Evolutionary conservation across 306 rosid genomes (phyloP).

Genomic region (Astragalus glycyphyllos): DNA sequence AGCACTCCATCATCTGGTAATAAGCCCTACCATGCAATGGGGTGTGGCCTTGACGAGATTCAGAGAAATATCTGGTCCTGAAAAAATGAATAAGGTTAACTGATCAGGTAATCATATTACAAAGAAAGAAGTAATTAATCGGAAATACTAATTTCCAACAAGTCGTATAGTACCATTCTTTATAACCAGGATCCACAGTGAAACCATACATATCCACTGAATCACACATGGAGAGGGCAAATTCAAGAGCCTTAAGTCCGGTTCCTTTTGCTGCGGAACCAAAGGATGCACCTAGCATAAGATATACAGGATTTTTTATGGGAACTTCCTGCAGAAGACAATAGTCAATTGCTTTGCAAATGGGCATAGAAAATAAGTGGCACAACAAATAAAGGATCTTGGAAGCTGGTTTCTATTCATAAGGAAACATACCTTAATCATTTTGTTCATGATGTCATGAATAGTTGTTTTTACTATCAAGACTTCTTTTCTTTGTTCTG

Average conservation of each 20-base stretch:
- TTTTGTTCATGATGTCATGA: conserved; percentile 91
- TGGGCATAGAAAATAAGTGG: conserved; percentile 25
- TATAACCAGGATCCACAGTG: conserved; percentile 98
- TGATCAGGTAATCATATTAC: conserved; percentile 38
- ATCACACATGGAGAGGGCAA: conserved; percentile 89
- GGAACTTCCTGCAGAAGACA: conserved; percentile 84
- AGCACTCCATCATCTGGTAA: conserved; percentile 98
- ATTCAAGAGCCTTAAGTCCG: conserved; percentile 99
- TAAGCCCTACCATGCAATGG: conserved; percentile 98
- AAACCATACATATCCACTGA: conserved; percentile 99
- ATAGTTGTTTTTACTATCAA: conserved; percentile 91
- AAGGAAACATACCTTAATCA: conserved; percentile 67
- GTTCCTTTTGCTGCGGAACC: conserved; percentile 99
- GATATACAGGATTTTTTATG: conserved; percentile 87
- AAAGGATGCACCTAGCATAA: conserved; percentile 94
- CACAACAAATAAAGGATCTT: conserved; percentile 26
- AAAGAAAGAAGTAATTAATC: conserved; percentile 25
- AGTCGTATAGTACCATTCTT: conserved; percentile 76
- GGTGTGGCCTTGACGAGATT: conserved; percentile 96
- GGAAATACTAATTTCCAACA: conserved; percentile 22
- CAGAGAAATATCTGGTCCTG: conserved; percentile 99
- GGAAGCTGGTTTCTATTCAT: conserved; percentile 21
- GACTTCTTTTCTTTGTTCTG: conserved; percentile 89
- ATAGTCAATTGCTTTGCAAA: conserved; percentile 42
- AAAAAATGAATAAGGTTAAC: conserved; percentile 30